Evolutionary conservation across 352 stramenopile genomes (phyloP).

Genomic region (Phytophthora crassamura): DNA sequence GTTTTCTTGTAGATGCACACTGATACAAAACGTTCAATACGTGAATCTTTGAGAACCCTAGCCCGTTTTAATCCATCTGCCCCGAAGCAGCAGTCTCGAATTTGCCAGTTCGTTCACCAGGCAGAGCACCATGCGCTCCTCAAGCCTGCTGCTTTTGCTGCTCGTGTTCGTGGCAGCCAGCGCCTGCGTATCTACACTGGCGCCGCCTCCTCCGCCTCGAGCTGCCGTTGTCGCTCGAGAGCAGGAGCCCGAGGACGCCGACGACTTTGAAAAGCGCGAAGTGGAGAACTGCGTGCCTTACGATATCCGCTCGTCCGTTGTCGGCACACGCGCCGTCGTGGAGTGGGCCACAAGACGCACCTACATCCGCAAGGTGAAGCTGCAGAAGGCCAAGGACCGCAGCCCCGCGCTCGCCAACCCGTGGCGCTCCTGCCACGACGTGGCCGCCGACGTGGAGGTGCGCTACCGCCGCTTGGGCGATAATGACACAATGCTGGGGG

Average conservation of each 20-base stretch:
- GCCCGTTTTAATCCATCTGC: too few species aligned
- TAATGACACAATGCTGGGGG: slow-evolving; percentile 34
- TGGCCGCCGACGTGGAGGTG: slow-evolving; percentile 57
- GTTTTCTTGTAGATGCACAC: too few species aligned
- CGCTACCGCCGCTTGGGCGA: slow-evolving; percentile 55
- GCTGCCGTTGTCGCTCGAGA: slow-evolving; percentile 30
- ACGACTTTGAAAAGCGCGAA: slow-evolving; percentile 79
- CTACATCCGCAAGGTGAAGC: slow-evolving; percentile 71
- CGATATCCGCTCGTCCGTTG: slow-evolving; percentile 74
- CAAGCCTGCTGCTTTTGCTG: too few species aligned
- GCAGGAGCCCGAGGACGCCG: slow-evolving; percentile 51
- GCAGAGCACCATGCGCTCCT: too few species aligned
- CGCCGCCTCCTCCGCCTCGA: slow-evolving; percentile 5
- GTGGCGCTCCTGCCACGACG: slow-evolving; percentile 78
- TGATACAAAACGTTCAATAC: too few species aligned
- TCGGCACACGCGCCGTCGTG: slow-evolving; percentile 60
- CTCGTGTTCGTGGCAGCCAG: too few species aligned
- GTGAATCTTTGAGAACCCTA: too few species aligned
- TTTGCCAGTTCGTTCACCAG: too few species aligned
- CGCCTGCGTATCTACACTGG: too few species aligned
- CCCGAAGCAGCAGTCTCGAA: too few species aligned
- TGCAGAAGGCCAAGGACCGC: slow-evolving; percentile 48
- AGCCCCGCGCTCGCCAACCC: slow-evolving; percentile 42
- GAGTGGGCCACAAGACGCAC: slow-evolving; percentile 79
- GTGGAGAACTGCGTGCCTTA: slow-evolving; percentile 88